phyloP scores from a whole-genome alignment of 2,329 filamentous ascomycete species.

The Colletotrichum lentis region DNA sequence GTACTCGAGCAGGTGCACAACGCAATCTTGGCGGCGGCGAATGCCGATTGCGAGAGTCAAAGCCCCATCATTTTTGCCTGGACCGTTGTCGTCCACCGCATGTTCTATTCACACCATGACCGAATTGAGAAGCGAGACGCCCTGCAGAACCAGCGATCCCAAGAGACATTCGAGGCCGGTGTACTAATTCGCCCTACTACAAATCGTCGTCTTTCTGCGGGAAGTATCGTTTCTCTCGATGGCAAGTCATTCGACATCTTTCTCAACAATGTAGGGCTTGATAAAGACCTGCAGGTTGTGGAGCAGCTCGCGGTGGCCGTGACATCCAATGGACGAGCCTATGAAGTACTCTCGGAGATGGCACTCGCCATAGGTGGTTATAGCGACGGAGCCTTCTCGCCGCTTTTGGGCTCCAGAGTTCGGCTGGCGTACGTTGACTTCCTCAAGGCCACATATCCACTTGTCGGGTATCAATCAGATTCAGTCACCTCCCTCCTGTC shows the following conservation, averaged over 20 bases:
- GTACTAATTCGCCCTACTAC: constrained; percentile 50
- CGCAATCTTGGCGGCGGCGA: constrained; percentile 70
- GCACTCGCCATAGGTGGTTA: constrained; percentile 57
- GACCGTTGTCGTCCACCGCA: constrained; percentile 76
- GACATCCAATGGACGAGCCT: constrained; percentile 61
- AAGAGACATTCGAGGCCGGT: constrained; percentile 64
- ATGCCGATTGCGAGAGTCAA: constrained; percentile 66
- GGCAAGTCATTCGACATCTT: constrained; percentile 67
- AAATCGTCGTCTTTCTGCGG: constrained; percentile 65
- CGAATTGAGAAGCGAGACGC: constrained; percentile 69
- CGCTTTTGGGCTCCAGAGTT: constrained; percentile 68
- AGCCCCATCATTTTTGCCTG: constrained; percentile 82
- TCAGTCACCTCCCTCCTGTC: constrained; percentile 72
- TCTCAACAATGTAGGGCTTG: constrained; percentile 58
- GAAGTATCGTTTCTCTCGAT: constrained; percentile 69
- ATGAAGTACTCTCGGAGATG: constrained; percentile 63
- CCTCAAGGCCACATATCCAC: constrained; percentile 70
- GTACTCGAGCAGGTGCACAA: constrained; percentile 77
- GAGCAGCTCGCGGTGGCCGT: constrained; percentile 59
- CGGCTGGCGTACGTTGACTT: constrained; percentile 74
- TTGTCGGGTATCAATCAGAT: constrained; percentile 77
- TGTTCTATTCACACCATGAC: constrained; percentile 70
- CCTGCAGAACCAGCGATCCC: constrained; percentile 65
- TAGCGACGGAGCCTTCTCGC: constrained; percentile 57
- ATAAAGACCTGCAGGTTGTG: constrained; percentile 61